Percentiles rank a stretch among this genome's conserved stretches.
Evolutionary conservation across 768 basidiomycete species (phyloP).

Genomic region (Serendipita sp.): DNA sequence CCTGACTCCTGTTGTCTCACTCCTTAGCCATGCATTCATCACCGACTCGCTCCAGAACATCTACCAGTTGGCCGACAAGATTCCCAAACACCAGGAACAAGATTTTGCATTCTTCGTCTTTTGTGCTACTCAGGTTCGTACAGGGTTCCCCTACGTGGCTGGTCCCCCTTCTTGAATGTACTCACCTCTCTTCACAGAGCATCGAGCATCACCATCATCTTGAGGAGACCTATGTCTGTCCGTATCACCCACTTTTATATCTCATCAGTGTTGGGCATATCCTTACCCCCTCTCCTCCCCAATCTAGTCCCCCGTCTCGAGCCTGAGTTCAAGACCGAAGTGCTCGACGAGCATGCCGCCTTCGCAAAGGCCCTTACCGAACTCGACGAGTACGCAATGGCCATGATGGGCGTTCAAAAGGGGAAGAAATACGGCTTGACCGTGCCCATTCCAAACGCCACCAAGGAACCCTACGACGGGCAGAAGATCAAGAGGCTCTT

Average conservation of each 20-base stretch:
- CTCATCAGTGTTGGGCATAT: neutral
- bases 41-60: neutral
- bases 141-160: neutral
- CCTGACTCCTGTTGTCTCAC: too few species aligned
- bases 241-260: neutral
- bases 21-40: neutral
- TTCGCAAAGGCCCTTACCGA: neutral
- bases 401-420: neutral
- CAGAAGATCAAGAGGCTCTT: neutral
- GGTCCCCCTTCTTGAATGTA: neutral
- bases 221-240: neutral
- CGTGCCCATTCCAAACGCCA: neutral
- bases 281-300: too few species aligned
- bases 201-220: constrained; percentile 4
- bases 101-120: neutral
- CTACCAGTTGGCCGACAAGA: neutral
- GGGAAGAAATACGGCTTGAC: neutral
- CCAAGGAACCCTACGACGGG: neutral
- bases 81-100: neutral
- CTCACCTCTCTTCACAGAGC: neutral
- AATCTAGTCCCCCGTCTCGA: neutral
- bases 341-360: neutral
- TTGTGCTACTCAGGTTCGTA: neutral
- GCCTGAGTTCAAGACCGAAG: constrained; percentile 1
- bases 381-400: neutral